Percentiles rank a stretch among this genome's conserved stretches.
These are phyloP conservation scores for Fusarium multiceps DNA, from an alignment of 2,329 filamentous ascomycete genomes.

Conservation along the genomic window DNA sequence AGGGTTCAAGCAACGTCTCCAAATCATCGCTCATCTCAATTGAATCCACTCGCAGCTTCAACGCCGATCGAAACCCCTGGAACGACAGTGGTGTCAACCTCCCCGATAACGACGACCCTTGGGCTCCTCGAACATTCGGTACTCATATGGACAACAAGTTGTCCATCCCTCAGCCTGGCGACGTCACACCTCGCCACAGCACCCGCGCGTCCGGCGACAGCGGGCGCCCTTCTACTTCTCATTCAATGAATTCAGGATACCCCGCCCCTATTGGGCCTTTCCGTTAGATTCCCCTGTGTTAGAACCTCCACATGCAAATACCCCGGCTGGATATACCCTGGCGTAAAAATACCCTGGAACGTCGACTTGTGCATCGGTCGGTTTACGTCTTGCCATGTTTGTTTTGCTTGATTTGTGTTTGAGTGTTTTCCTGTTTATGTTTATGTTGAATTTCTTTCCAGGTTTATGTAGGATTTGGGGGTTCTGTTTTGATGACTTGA, in stretches of 20 bases:
- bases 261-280: slow-evolving; percentile 90
- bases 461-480: slow-evolving; percentile 43
- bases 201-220: slow-evolving; percentile 88
- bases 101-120: slow-evolving; percentile 83
- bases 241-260: slow-evolving; percentile 97
- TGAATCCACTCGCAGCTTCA: slow-evolving; percentile 90
- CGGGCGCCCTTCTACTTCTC: slow-evolving; percentile 91
- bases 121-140: slow-evolving; percentile 71
- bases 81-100: slow-evolving; percentile 97
- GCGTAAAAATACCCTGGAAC: slow-evolving; percentile 68
- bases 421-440: slow-evolving; percentile 30
- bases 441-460: slow-evolving; percentile 38
- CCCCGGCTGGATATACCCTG: slow-evolving; percentile 74
- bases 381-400: slow-evolving; percentile 53
- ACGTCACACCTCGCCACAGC: slow-evolving; percentile 85
- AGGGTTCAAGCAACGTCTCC: slow-evolving; percentile 88
- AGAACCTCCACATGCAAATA: slow-evolving; percentile 65
- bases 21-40: slow-evolving; percentile 96
- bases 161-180: slow-evolving; percentile 76
- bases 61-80: slow-evolving; percentile 95
- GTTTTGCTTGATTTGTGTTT: slow-evolving; percentile 36
- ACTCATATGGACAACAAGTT: slow-evolving; percentile 74
- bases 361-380: slow-evolving; percentile 61
- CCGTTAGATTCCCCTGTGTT: slow-evolving; percentile 74
- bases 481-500: slow-evolving; percentile 51